These are phyloP conservation scores for Fusarium sp. DNA, from an alignment of 2,329 filamentous ascomycete genomes.

Conservation along the genomic window DNA sequence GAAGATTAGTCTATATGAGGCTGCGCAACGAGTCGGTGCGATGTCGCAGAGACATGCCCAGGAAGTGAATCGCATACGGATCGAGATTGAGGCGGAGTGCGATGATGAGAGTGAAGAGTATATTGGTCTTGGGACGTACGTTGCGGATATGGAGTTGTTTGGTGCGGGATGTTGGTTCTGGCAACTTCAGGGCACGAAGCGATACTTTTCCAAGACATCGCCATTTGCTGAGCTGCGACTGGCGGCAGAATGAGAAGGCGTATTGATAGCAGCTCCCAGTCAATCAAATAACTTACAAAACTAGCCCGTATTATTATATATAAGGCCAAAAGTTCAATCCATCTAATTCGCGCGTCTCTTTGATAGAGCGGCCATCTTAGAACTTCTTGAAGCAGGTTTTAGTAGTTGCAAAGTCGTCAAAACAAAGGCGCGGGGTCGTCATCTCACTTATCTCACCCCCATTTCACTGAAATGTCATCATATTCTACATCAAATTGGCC, in stretches of 20 bases:
- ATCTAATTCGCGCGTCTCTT: not conserved
- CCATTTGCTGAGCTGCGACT: not conserved
- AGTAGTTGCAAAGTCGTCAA: not conserved
- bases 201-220: not conserved
- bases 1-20: rapidly evolving
- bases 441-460: not conserved
- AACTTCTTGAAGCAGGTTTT: not conserved
- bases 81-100: too few relatives aligned
- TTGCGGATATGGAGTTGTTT: rapidly evolving
- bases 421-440: not conserved
- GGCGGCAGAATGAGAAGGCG: not conserved
- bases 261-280: not conserved
- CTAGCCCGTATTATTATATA: not conserved
- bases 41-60: not conserved
- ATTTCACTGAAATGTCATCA: not conserved
- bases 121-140: rapidly evolving
- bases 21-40: not conserved
- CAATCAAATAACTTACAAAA: not conserved
- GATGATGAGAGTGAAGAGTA: rapidly evolving
- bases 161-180: not conserved
- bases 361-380: not conserved
- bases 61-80: rapidly evolving
- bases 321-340: not conserved
- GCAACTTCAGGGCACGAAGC: not conserved
- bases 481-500: not conserved